phyloP scores from a whole-genome alignment of 179 eudicot genomes.

The Silene coronaria region DNA sequence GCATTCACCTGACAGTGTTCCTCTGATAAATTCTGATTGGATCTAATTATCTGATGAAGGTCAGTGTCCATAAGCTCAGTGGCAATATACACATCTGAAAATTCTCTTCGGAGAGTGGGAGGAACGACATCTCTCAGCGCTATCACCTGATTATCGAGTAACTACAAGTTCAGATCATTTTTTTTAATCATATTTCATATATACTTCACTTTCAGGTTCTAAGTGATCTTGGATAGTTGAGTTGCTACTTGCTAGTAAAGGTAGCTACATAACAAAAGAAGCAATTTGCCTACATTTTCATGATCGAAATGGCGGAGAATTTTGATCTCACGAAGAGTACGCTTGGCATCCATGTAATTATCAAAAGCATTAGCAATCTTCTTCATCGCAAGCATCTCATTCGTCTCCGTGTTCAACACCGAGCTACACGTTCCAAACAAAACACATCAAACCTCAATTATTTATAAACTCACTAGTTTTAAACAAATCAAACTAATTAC shows the following conservation, averaged over 20 bases:
- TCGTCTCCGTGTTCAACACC: conserved; percentile 64
- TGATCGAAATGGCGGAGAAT: conserved; percentile 84
- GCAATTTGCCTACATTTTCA: conserved; percentile 52
- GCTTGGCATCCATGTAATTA: conserved; percentile 78
- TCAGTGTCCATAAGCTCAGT: conserved; percentile 96
- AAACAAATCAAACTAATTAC: background rate
- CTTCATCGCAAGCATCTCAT: conserved; percentile 84
- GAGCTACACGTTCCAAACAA: conserved; percentile 34
- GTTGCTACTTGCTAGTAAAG: background rate
- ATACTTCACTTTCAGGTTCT: too few species aligned
- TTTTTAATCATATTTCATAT: too few species aligned
- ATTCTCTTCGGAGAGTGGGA: conserved; percentile 70
- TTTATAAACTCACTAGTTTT: background rate
- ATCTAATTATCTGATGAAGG: conserved; percentile 85
- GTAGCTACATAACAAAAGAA: background rate
- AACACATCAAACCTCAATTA: background rate
- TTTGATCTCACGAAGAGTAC: conserved; percentile 85
- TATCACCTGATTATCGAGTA: conserved; percentile 45
- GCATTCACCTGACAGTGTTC: conserved; percentile 80
- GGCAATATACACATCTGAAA: conserved; percentile 76
- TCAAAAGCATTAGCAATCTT: conserved; percentile 87
- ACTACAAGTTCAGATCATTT: background rate
- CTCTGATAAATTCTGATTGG: conserved; percentile 72
- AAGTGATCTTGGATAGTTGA: too few species aligned
- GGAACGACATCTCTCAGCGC: conserved; percentile 72